These are phyloP conservation scores for Oryza glaberrima DNA, from an alignment of 176 grass and related monocot genomes.

Conservation along the genomic window DNA sequence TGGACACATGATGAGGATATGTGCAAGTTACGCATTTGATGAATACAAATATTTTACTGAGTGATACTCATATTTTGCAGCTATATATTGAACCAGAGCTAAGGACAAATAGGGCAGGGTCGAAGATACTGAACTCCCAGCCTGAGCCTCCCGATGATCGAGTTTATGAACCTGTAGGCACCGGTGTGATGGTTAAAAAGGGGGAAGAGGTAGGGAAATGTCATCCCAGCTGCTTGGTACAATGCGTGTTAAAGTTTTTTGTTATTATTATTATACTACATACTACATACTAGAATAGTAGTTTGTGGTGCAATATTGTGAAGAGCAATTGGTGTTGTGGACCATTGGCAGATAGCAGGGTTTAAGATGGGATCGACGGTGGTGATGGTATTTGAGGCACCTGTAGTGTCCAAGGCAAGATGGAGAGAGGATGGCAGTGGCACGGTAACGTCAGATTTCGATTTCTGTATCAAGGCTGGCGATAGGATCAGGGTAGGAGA, in stretches of 20 bases:
- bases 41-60: background rate
- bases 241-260: background rate
- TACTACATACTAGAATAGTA: no score
- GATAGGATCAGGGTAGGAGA: constrained; percentile 80
- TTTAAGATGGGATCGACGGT: constrained; percentile 89
- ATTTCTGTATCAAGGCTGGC: constrained; percentile 64
- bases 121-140: constrained; percentile 39
- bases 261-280: background rate
- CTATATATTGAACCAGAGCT: constrained; percentile 68
- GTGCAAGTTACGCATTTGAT: background rate
- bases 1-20: background rate
- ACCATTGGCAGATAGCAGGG: constrained; percentile 55
- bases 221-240: background rate
- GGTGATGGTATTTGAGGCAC: constrained; percentile 85
- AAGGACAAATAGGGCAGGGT: constrained; percentile 53
- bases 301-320: background rate
- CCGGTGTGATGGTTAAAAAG: constrained; percentile 60
- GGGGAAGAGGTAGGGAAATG: constrained; percentile 38
- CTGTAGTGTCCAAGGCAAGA: constrained; percentile 39
- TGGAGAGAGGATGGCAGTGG: constrained; percentile 10
- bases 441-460: constrained; percentile 41
- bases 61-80: constrained; percentile 32
- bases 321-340: constrained; percentile 20
- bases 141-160: constrained; percentile 49
- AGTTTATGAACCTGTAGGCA: constrained; percentile 56